Percentiles rank a stretch among this genome's conserved stretches.
Evolutionary conservation across 345 rosid genomes (phyloP).

Genomic region (Diplotaxis tenuifolia): DNA sequence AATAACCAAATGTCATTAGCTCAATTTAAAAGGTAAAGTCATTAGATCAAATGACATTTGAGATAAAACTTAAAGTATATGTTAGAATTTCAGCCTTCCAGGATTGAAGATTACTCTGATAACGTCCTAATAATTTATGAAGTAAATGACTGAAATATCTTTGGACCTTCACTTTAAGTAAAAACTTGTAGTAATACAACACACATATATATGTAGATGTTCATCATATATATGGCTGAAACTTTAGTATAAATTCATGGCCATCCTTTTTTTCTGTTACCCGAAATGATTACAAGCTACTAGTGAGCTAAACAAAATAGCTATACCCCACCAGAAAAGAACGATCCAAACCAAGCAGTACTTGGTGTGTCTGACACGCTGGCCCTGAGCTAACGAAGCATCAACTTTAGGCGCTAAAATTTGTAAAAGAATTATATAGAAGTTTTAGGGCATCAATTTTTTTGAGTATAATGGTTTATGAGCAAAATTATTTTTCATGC

Average conservation of each 20-base stretch:
- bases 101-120: neutral
- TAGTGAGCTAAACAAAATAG: constrained; percentile 21
- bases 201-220: neutral
- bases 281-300: neutral
- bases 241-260: constrained; percentile 23
- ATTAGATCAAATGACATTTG: neutral
- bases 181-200: too few species aligned
- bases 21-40: neutral
- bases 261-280: neutral
- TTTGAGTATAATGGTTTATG: too few species aligned
- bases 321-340: neutral
- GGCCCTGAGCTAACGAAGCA: too few species aligned
- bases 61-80: neutral
- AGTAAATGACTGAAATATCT: too few species aligned
- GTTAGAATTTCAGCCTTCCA: neutral
- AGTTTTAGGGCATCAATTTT: too few species aligned
- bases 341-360: neutral
- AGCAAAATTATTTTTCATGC: too few species aligned
- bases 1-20: neutral
- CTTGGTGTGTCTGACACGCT: neutral
- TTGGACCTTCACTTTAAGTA: too few species aligned
- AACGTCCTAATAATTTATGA: too few species aligned
- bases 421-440: too few species aligned
- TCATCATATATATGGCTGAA: neutral
- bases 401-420: too few species aligned